Evolutionary conservation across 2,329 filamentous ascomycete genomes (phyloP).

Genomic region (Hortaea werneckii): DNA sequence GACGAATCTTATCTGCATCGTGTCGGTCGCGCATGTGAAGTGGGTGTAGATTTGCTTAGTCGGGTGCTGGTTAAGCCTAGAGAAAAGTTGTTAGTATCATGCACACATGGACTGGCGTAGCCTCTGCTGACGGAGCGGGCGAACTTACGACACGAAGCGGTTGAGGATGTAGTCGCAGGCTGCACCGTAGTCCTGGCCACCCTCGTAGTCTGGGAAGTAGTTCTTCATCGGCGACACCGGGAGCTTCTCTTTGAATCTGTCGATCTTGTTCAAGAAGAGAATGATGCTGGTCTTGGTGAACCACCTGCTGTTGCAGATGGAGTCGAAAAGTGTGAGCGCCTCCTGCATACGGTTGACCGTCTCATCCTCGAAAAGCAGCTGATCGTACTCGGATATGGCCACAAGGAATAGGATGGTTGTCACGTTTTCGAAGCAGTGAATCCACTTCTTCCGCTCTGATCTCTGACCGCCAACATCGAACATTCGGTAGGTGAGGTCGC

Average conservation of each 20-base stretch:
- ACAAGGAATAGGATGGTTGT: constrained; percentile 94
- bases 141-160: constrained; percentile 61
- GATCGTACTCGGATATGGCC: constrained; percentile 94
- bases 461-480: constrained; percentile 94
- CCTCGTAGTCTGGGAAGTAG: constrained; percentile 72
- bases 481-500: constrained; percentile 91
- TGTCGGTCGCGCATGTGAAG: constrained; percentile 97
- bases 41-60: constrained; percentile 99
- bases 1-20: constrained; percentile 97
- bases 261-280: constrained; percentile 66
- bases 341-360: constrained; percentile 68
- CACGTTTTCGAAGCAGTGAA: constrained; percentile 97
- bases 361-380: constrained; percentile 91
- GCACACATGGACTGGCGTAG: background rate
- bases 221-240: constrained; percentile 65
- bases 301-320: constrained; percentile 63
- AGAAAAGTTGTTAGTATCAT: constrained; percentile 9
- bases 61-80: constrained; percentile 83
- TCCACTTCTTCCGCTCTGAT: constrained; percentile 98
- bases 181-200: constrained; percentile 86
- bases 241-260: constrained; percentile 65
- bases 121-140: background rate
- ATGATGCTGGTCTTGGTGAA: constrained; percentile 65
- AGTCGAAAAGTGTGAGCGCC: constrained; percentile 60
- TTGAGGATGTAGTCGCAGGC: constrained; percentile 99